A percentile compares a stretch with the other conserved stretches of the same genome.
Evolutionary conservation across 768 basidiomycete genomes (phyloP).

Genomic region (Galerina marginata): DNA sequence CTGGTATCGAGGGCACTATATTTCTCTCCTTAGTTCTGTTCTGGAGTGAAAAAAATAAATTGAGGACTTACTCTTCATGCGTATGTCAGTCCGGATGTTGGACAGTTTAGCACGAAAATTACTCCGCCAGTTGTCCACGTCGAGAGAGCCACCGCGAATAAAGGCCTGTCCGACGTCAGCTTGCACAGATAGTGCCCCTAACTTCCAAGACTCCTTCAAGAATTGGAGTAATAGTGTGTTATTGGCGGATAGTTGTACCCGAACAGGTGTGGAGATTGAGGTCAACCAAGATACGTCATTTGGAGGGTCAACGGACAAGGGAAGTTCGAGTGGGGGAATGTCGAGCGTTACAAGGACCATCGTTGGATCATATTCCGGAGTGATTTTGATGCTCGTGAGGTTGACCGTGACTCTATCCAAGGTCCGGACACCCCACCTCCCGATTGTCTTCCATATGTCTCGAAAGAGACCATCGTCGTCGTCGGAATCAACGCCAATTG

Average conservation of each 20-base stretch:
- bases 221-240: constrained; percentile 54
- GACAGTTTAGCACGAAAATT: constrained; percentile 44
- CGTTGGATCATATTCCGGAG: constrained; percentile 44
- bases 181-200: constrained; percentile 51
- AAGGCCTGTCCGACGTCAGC: constrained; percentile 47
- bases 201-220: constrained; percentile 61
- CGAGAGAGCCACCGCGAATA: constrained; percentile 56
- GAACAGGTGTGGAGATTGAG: constrained; percentile 53
- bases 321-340: constrained; percentile 55
- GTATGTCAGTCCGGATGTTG: constrained; percentile 52
- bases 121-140: constrained; percentile 54
- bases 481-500: constrained; percentile 58
- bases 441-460: constrained; percentile 68
- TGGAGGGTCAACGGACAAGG: constrained; percentile 59
- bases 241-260: constrained; percentile 60
- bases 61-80: constrained; percentile 55
- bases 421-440: constrained; percentile 66
- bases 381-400: constrained; percentile 55
- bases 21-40: constrained; percentile 1
- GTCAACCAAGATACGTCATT: constrained; percentile 63
- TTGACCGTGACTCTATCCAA: constrained; percentile 63
- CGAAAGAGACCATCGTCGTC: constrained; percentile 48
- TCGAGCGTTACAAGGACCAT: constrained; percentile 51
- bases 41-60: constrained; percentile 4
- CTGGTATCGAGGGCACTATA: constrained; percentile 68